These are phyloP conservation scores for Pistacia atlantica DNA, from an alignment of 345 rosid genomes.

Conservation along the genomic window DNA sequence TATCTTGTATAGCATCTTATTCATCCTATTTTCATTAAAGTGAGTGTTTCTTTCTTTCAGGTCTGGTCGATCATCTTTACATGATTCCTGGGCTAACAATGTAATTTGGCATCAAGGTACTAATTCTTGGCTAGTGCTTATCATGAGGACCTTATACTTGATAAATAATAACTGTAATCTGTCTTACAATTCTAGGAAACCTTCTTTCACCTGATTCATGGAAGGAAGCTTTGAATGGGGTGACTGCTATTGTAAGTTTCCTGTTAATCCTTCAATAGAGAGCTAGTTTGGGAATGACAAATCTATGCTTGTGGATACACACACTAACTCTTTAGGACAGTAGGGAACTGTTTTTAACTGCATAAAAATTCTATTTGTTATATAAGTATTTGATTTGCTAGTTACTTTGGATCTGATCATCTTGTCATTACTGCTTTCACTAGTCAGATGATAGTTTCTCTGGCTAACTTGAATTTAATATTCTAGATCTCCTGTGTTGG, in stretches of 20 bases:
- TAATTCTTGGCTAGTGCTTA: slow-evolving; percentile 12
- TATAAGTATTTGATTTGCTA: background rate
- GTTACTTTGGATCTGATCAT: slow-evolving; percentile 3
- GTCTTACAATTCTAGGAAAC: slow-evolving; percentile 51
- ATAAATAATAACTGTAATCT: slow-evolving; percentile 13
- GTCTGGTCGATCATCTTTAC: slow-evolving; percentile 79
- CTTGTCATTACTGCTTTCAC: slow-evolving; percentile 9
- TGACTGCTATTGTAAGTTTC: slow-evolving; percentile 79
- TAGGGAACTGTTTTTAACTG: background rate
- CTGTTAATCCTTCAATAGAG: background rate
- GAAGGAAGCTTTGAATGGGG: slow-evolving; percentile 84
- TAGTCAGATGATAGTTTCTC: slow-evolving; percentile 4
- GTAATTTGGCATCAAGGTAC: slow-evolving; percentile 92
- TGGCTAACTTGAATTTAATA: slow-evolving; percentile 27
- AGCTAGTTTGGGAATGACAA: background rate
- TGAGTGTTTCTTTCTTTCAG: slow-evolving; percentile 37
- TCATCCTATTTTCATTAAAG: background rate
- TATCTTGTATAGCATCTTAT: background rate
- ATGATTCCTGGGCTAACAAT: slow-evolving; percentile 73
- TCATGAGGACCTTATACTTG: background rate
- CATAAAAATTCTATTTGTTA: background rate
- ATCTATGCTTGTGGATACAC: background rate
- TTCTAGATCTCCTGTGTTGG: slow-evolving; percentile 92
- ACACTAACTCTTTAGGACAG: background rate
- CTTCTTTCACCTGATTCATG: slow-evolving; percentile 81